A percentile compares a stretch with the other conserved stretches of the same genome.
Evolutionary conservation across 2,329 filamentous ascomycete genomes (phyloP).

Genomic region (Ophiocordyceps robertsii): DNA sequence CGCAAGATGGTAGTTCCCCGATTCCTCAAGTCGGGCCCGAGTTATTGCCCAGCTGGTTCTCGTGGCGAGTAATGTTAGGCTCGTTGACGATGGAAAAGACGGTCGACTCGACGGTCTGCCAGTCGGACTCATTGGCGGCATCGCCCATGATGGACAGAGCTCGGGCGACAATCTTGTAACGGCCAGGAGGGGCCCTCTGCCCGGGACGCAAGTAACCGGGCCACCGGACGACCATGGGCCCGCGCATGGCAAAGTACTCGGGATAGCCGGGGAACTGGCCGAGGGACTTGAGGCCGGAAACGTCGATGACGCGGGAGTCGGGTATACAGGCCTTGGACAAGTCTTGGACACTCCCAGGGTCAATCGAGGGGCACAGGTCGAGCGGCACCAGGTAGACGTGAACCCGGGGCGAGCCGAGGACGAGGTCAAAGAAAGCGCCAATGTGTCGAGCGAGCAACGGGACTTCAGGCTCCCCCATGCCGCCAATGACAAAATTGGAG

Average conservation of each 20-base stretch:
- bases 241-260: not conserved
- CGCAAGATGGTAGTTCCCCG: too few species aligned
- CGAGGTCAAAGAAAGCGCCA: not conserved
- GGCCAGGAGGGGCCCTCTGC: slow-evolving; percentile 1
- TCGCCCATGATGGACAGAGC: slow-evolving; percentile 3
- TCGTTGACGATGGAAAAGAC: slow-evolving; percentile 1
- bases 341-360: not conserved
- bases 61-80: too few species aligned
- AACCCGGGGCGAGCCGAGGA: not conserved
- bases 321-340: not conserved
- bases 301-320: too few species aligned
- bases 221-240: not conserved
- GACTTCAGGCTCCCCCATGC: not conserved
- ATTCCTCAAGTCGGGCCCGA: too few species aligned
- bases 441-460: not conserved
- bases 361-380: not conserved
- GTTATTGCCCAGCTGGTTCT: too few species aligned
- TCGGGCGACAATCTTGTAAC: slow-evolving; percentile 3
- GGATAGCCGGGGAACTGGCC: slow-evolving; percentile 1
- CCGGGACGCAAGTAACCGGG: not conserved
- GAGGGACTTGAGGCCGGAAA: not conserved
- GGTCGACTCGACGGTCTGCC: slow-evolving; percentile 1
- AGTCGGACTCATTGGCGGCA: not conserved
- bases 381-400: not conserved
- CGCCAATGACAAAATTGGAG: not conserved